Percentiles rank a stretch among this genome's conserved stretches.
Evolutionary conservation across 768 basidiomycete species (phyloP).

Genomic region (Lenzites betulinus): DNA sequence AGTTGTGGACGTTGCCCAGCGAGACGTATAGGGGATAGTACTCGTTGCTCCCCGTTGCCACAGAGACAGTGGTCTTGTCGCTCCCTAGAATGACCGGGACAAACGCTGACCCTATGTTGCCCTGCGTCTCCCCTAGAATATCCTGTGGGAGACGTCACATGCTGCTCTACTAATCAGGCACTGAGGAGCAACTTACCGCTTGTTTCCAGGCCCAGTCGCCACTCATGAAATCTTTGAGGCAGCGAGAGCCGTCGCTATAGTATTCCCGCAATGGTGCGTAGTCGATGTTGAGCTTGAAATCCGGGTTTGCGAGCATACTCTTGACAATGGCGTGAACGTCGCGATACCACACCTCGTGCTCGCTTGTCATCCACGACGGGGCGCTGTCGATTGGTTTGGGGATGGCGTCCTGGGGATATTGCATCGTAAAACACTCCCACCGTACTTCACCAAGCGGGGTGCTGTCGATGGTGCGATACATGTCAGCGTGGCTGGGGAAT

Average conservation of each 20-base stretch:
- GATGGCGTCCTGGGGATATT: background rate
- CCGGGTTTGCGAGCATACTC: background rate
- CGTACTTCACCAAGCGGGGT: background rate
- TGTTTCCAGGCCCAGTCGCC: background rate
- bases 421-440: background rate
- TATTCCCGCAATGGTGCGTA: background rate
- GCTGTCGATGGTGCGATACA: background rate
- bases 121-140: background rate
- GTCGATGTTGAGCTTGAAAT: background rate
- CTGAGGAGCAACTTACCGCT: background rate
- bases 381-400: too few species aligned
- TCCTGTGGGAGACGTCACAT: background rate
- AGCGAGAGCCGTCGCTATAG: background rate
- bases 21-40: conserved; percentile 26
- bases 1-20: conserved; percentile 22
- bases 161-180: background rate
- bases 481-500: background rate
- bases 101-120: background rate
- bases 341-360: background rate
- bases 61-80: conserved; percentile 30
- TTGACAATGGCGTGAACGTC: background rate
- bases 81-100: conserved; percentile 24
- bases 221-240: background rate
- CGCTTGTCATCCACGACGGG: background rate
- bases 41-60: conserved; percentile 26